phyloP scores from a whole-genome alignment of 495 filamentous ascomycete genomes.

The Gamarada debralockiae region DNA sequence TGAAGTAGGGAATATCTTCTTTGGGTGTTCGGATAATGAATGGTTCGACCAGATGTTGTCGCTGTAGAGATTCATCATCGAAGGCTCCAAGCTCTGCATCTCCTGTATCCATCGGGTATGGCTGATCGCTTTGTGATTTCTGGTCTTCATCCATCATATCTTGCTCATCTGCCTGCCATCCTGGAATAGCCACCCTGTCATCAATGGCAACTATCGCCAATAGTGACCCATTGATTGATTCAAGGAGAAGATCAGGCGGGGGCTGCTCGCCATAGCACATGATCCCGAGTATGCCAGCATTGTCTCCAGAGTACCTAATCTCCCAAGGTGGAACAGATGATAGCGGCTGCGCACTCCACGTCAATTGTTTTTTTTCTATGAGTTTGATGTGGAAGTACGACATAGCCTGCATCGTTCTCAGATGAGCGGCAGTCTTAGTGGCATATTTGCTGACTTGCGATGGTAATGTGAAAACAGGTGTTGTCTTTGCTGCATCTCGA shows the following conservation, averaged over 20 bases:
- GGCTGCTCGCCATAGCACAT: conserved; percentile 27
- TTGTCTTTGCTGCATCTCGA: conserved; percentile 28
- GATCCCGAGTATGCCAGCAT: conserved; percentile 22
- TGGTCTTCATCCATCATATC: background rate
- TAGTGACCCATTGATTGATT: conserved; percentile 24
- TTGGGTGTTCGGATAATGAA: conserved; percentile 16
- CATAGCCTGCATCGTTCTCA: conserved; percentile 46
- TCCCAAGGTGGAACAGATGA: conserved; percentile 24
- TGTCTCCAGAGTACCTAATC: conserved; percentile 22
- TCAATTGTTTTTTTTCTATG: background rate
- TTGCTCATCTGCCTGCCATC: conserved; percentile 4
- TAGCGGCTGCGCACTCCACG: conserved; percentile 20
- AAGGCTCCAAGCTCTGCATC: background rate
- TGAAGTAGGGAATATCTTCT: conserved; percentile 26
- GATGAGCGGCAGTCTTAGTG: conserved; percentile 61
- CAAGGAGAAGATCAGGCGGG: conserved; percentile 16
- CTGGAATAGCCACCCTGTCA: conserved; percentile 24
- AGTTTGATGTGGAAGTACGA: conserved; percentile 25
- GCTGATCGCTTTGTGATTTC: background rate
- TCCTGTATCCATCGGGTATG: background rate
- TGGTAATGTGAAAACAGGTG: conserved; percentile 40
- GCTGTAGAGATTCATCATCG: background rate
- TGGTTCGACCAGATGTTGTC: background rate
- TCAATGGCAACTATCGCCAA: conserved; percentile 25
- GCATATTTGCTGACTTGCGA: conserved; percentile 60